Conservation (phyloP, 495 filamentous ascomycete genomes). For the Penicillium cataractarum region DNA sequence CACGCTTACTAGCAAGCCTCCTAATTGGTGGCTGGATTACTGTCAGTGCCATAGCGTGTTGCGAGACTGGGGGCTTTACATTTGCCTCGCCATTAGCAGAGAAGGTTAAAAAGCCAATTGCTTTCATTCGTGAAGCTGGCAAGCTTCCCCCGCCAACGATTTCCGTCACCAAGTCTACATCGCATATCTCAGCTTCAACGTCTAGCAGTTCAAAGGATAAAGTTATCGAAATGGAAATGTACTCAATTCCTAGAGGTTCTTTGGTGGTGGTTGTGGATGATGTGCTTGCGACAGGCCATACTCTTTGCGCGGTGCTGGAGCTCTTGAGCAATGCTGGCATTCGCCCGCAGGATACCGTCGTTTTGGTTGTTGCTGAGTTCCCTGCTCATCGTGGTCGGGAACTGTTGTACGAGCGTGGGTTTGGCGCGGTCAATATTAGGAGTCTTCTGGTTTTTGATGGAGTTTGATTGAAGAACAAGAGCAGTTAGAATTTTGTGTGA, state of each 20-base stretch:
- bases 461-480: neutral
- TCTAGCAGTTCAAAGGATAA: constrained; percentile 38
- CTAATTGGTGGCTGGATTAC: constrained; percentile 53
- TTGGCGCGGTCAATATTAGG: constrained; percentile 59
- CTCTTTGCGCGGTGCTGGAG: constrained; percentile 60
- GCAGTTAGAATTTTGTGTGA: neutral
- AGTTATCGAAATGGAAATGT: constrained; percentile 56
- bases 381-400: constrained; percentile 60
- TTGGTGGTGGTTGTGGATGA: constrained; percentile 66
- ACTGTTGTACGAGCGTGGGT: constrained; percentile 54
- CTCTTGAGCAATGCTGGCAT: constrained; percentile 55
- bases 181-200: constrained; percentile 59
- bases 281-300: constrained; percentile 63
- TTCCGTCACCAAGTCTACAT: constrained; percentile 52
- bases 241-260: constrained; percentile 46
- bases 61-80: constrained; percentile 62
- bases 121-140: constrained; percentile 58
- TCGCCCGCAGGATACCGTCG: constrained; percentile 42
- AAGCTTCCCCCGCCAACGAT: constrained; percentile 63
- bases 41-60: constrained; percentile 22
- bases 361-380: constrained; percentile 66
- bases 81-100: constrained; percentile 58
- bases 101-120: constrained; percentile 51
- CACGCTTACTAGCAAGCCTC: constrained; percentile 52
- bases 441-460: constrained; percentile 60